A percentile compares a stretch with the other conserved stretches of the same genome.
Evolutionary conservation across 2,329 filamentous ascomycete genomes (phyloP).

Genomic region (Monilinia fructicola): DNA sequence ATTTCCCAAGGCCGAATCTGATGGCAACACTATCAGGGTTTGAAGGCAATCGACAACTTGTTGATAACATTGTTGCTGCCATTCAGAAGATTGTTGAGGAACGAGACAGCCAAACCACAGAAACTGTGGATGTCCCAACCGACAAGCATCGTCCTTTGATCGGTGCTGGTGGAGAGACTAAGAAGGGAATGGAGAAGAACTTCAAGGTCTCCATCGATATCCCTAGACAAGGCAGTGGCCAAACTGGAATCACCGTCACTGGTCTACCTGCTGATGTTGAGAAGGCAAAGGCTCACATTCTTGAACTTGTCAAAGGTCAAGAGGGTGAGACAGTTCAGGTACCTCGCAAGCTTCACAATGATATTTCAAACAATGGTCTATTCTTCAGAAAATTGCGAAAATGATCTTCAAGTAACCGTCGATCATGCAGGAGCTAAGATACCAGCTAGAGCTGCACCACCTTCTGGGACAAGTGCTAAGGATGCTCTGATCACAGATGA

Average conservation of each 20-base stretch:
- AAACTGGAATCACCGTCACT: constrained; percentile 81
- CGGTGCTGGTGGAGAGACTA: constrained; percentile 84
- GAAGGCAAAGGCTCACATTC: constrained; percentile 83
- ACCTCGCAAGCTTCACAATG: constrained; percentile 79
- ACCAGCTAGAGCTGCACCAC: constrained; percentile 65
- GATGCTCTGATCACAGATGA: constrained; percentile 95
- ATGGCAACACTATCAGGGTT: constrained; percentile 85
- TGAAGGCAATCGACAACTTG: constrained; percentile 78
- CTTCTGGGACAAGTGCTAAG: constrained; percentile 57
- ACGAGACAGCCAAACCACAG: constrained; percentile 78
- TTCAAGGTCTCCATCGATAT: constrained; percentile 88
- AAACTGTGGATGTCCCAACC: constrained; percentile 76
- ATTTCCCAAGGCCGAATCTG: constrained; percentile 86
- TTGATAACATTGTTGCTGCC: constrained; percentile 82
- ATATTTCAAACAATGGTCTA: constrained; percentile 81
- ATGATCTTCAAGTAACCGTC: constrained; percentile 83
- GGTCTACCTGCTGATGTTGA: constrained; percentile 77
- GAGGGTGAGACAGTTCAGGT: constrained; percentile 86
- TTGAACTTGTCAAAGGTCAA: constrained; percentile 75
- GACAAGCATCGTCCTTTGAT: constrained; percentile 91
- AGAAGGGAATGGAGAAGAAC: constrained; percentile 79
- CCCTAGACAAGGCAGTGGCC: constrained; percentile 80
- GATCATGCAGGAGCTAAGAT: constrained; percentile 82
- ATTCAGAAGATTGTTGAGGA: constrained; percentile 82
- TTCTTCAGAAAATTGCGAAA: constrained; percentile 87